A percentile compares a stretch with the other conserved stretches of the same genome.
phyloP scores from a whole-genome alignment of 345 rosid genomes.

The Sisymbrium altissimum region DNA sequence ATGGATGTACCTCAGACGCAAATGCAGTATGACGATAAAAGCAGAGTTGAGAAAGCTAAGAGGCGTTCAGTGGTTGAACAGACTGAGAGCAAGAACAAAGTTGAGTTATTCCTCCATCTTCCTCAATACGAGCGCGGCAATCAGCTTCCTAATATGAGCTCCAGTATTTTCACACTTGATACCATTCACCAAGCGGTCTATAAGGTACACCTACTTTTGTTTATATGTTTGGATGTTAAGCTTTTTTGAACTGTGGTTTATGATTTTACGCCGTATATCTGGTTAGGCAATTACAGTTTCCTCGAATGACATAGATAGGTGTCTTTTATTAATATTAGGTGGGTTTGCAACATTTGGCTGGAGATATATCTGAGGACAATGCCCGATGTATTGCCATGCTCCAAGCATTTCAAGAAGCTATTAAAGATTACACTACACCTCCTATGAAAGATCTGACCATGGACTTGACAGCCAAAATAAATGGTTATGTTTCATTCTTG shows the following conservation, averaged over 20 bases:
- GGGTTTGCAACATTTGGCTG: constrained; percentile 66
- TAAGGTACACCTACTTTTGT: constrained; percentile 45
- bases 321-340: constrained; percentile 39
- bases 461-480: constrained; percentile 61
- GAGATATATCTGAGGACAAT: constrained; percentile 66
- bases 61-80: constrained; percentile 62
- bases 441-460: constrained; percentile 51
- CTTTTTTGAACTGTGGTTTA: neutral
- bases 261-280: neutral
- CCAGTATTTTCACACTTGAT: constrained; percentile 57
- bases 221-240: neutral
- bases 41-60: constrained; percentile 74
- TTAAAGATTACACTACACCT: constrained; percentile 63
- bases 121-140: constrained; percentile 70
- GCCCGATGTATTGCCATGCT: constrained; percentile 87
- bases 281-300: too few relatives aligned
- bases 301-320: neutral
- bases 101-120: constrained; percentile 72
- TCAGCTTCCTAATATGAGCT: constrained; percentile 55
- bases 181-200: constrained; percentile 70
- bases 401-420: constrained; percentile 67
- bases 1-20: constrained; percentile 66
- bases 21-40: constrained; percentile 76
- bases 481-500: constrained; percentile 66
- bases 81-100: constrained; percentile 68